Percentiles rank a stretch among this genome's conserved stretches.
Conservation (phyloP, 1,284 basidiomycete species). For the Sanghuangporus sanghuang region DNA sequence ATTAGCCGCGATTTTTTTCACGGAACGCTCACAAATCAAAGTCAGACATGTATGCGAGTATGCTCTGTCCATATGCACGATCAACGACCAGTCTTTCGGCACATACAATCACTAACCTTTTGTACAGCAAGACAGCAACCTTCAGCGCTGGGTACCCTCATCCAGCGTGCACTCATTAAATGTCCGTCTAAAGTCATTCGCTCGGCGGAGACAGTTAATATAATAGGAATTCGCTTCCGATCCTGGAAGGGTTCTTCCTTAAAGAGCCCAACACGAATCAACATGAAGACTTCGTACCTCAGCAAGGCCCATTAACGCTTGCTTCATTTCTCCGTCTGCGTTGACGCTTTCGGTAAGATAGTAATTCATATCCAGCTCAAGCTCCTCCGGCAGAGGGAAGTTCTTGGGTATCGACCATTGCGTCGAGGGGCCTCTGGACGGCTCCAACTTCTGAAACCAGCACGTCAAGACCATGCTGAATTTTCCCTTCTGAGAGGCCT, state of each 20-base stretch:
- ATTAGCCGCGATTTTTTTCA: neutral
- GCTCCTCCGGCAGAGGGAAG: constrained; percentile 59
- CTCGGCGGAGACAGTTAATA: constrained; percentile 45
- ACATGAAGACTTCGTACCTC: constrained; percentile 20
- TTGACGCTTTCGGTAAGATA: constrained; percentile 33
- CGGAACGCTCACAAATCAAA: constrained; percentile 59
- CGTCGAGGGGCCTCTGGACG: constrained; percentile 34
- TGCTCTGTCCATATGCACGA: constrained; percentile 48
- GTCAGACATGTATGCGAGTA: constrained; percentile 84
- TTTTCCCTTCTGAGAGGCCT: constrained; percentile 69
- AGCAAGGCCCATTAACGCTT: constrained; percentile 36
- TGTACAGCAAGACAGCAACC: constrained; percentile 69
- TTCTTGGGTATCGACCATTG: constrained; percentile 59
- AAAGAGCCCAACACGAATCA: neutral
- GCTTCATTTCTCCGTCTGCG: constrained; percentile 29
- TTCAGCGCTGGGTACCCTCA: constrained; percentile 64
- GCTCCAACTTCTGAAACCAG: constrained; percentile 79
- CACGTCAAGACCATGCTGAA: constrained; percentile 80
- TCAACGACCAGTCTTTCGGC: neutral
- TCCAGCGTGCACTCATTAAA: constrained; percentile 69
- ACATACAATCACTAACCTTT: constrained; percentile 46
- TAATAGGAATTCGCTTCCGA: constrained; percentile 63
- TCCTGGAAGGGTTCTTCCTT: constrained; percentile 44
- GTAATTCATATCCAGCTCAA: constrained; percentile 53
- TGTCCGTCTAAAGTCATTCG: constrained; percentile 39